Percentiles rank a stretch among this genome's conserved stretches.
Evolutionary conservation across 2,329 filamentous ascomycete genomes (phyloP).

Genomic region (Penicillium corylophilum): DNA sequence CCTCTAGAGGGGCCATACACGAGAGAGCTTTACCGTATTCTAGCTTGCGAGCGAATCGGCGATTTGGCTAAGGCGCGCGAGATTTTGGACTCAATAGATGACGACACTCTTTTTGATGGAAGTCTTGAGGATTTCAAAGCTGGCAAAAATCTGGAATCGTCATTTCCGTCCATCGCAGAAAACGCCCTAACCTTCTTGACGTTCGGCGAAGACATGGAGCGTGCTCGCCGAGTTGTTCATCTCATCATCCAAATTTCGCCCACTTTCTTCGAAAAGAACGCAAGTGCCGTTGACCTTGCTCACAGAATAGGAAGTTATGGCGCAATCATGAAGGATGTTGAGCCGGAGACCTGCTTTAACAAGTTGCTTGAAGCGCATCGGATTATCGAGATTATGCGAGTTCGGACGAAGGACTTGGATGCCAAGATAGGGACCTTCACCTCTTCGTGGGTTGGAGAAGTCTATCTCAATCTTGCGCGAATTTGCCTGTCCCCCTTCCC

Average conservation of each 20-base stretch:
- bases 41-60: constrained; percentile 19
- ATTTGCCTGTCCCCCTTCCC: constrained; percentile 11
- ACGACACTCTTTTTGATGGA: constrained; percentile 17
- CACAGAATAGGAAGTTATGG: constrained; percentile 14
- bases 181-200: constrained; percentile 18
- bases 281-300: constrained; percentile 12
- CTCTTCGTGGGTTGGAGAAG: constrained; percentile 9
- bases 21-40: constrained; percentile 14
- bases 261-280: constrained; percentile 13
- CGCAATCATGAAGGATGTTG: constrained; percentile 12
- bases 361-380: constrained; percentile 19
- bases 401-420: constrained; percentile 21
- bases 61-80: constrained; percentile 13
- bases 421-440: constrained; percentile 16
- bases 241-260: constrained; percentile 13
- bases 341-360: constrained; percentile 14
- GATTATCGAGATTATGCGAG: constrained; percentile 15
- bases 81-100: constrained; percentile 19
- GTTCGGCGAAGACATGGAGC: constrained; percentile 11
- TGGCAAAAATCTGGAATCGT: too few species aligned
- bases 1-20: constrained; percentile 9
- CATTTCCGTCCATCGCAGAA: constrained; percentile 1
- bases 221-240: constrained; percentile 13
- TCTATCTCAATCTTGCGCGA: constrained; percentile 19
- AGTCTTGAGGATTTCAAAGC: neutral